Evolutionary conservation across 768 basidiomycete genomes (phyloP).

Genomic region (Cytidiella melzeri): DNA sequence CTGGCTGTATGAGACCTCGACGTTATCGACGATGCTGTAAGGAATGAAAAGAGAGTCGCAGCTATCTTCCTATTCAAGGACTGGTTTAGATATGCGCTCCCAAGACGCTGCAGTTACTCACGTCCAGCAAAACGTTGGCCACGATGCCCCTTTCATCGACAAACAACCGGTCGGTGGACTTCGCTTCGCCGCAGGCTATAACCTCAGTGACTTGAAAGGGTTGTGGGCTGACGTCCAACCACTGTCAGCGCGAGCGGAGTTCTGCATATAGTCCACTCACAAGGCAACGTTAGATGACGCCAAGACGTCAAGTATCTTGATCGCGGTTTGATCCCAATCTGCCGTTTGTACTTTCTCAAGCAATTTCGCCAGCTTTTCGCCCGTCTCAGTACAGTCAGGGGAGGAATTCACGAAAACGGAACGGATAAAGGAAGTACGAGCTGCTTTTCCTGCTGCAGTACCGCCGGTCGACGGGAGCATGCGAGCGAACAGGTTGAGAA

Average conservation of each 20-base stretch:
- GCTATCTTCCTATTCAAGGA: constrained; percentile 32
- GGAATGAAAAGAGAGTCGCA: constrained; percentile 47
- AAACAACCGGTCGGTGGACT: constrained; percentile 41
- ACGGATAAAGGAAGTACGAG: constrained; percentile 42
- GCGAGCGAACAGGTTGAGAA: constrained; percentile 51
- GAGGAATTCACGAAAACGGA: constrained; percentile 35
- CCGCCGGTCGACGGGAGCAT: constrained; percentile 41
- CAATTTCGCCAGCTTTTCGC: constrained; percentile 32
- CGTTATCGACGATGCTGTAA: constrained; percentile 30
- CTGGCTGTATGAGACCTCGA: constrained; percentile 1
- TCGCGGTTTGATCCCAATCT: constrained; percentile 50
- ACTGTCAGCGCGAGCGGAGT: neutral
- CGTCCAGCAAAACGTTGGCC: constrained; percentile 38
- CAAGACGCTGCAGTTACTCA: constrained; percentile 4
- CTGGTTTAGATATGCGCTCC: too few species aligned
- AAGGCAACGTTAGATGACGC: constrained; percentile 40
- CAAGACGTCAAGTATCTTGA: constrained; percentile 41
- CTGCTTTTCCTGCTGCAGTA: constrained; percentile 27
- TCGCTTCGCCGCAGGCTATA: constrained; percentile 30
- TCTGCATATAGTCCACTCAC: constrained; percentile 30
- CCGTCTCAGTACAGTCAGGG: constrained; percentile 31
- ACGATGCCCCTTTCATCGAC: constrained; percentile 45
- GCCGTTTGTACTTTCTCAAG: constrained; percentile 36
- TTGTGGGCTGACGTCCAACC: too few species aligned
- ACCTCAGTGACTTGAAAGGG: constrained; percentile 44